A percentile compares a stretch with the other conserved stretches of the same genome.
These are phyloP conservation scores for Cryphonectria japonica DNA, from an alignment of 2,329 filamentous ascomycete genomes.

Conservation along the genomic window DNA sequence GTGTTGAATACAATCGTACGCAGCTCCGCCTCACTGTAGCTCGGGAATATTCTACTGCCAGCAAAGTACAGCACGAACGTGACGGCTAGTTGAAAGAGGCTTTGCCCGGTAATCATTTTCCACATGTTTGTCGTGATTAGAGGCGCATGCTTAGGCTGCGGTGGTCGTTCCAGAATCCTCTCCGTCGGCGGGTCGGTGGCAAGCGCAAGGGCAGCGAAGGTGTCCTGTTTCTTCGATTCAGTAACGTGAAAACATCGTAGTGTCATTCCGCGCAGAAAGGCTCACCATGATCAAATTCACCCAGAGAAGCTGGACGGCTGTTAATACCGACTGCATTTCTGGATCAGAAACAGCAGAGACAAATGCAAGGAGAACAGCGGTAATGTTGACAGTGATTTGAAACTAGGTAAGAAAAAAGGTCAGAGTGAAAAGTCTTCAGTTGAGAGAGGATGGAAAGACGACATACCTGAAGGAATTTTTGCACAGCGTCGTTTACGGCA, in stretches of 20 bases:
- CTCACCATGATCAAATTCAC: conserved; percentile 67
- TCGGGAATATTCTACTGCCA: conserved; percentile 58
- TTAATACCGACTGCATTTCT: conserved; percentile 62
- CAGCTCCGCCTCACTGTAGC: conserved; percentile 45
- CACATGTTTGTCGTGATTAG: conserved; percentile 73
- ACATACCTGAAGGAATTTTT: conserved; percentile 66
- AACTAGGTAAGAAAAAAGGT: conserved; percentile 44
- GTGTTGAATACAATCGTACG: conserved; percentile 69
- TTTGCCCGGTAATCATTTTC: conserved; percentile 68
- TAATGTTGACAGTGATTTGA: conserved; percentile 73
- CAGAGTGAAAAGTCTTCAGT: not conserved
- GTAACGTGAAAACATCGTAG: not conserved
- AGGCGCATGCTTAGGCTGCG: conserved; percentile 66
- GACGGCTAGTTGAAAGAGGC: conserved; percentile 63
- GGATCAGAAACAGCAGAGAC: conserved; percentile 63
- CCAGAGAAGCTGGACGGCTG: conserved; percentile 69
- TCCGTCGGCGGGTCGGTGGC: conserved; percentile 65
- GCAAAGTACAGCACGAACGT: conserved; percentile 65
- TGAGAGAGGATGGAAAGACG: conserved; percentile 4
- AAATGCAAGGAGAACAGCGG: conserved; percentile 67
- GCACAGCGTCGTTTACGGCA: conserved; percentile 68
- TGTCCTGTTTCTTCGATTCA: conserved; percentile 44
- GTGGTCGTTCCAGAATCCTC: conserved; percentile 58
- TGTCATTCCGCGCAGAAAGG: not conserved
- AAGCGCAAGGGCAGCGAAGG: conserved; percentile 67